Conservation (phyloP, 371 early-diverging fungal genomes). For the Lichtheimia ornata region DNA sequence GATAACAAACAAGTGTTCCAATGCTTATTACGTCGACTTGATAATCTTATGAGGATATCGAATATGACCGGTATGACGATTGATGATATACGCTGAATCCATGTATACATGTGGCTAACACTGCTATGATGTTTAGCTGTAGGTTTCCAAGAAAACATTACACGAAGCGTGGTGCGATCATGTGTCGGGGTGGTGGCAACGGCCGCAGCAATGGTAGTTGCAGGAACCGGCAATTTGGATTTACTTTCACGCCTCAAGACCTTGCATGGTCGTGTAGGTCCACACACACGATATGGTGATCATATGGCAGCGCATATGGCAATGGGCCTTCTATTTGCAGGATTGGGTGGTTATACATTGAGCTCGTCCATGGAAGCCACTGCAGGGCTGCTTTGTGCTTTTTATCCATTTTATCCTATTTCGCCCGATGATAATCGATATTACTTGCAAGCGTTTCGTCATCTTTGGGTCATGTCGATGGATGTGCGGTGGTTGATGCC, state of each 20-base stretch:
- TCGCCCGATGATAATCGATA: constrained; percentile 68
- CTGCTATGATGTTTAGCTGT: constrained; percentile 19
- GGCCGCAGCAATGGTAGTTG: constrained; percentile 75
- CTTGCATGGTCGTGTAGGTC: constrained; percentile 48
- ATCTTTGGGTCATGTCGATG: constrained; percentile 86
- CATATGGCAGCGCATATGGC: constrained; percentile 88
- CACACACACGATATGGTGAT: constrained; percentile 66
- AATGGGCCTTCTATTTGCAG: constrained; percentile 81
- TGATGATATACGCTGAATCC: background rate
- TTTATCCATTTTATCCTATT: constrained; percentile 82
- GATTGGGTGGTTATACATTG: constrained; percentile 78
- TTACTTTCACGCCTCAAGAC: constrained; percentile 57
- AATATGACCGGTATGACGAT: constrained; percentile 35
- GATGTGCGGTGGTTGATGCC: constrained; percentile 53
- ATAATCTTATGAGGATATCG: constrained; percentile 47
- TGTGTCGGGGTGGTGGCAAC: constrained; percentile 71
- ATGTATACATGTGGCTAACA: too few species aligned
- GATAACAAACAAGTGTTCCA: constrained; percentile 53
- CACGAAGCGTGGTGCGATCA: constrained; percentile 49
- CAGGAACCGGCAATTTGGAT: constrained; percentile 78
- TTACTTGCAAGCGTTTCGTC: constrained; percentile 84
- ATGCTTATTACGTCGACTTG: constrained; percentile 51
- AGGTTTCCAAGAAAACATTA: constrained; percentile 61
- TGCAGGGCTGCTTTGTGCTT: constrained; percentile 70
- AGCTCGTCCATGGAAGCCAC: constrained; percentile 68